A percentile compares a stretch with the other conserved stretches of the same genome.
phyloP scores from a whole-genome alignment of 2,329 filamentous ascomycete species.

The Juglanconis juglandina region DNA sequence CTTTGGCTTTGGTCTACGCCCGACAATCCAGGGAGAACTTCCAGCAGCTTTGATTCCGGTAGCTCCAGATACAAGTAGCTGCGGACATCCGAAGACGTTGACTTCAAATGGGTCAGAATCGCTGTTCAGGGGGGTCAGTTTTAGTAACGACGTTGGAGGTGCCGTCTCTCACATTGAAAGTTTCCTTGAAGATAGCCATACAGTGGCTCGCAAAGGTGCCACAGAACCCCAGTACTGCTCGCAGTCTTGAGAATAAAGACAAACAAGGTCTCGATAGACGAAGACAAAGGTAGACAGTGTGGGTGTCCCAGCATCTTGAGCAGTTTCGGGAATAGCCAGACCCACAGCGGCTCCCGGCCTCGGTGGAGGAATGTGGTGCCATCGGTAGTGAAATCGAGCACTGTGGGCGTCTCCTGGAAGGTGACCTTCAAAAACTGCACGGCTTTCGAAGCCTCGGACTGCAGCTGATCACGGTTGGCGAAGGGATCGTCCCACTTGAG shows the following conservation, averaged over 20 bases:
- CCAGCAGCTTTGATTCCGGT: slow-evolving; percentile 34
- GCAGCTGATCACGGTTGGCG: slow-evolving; percentile 50
- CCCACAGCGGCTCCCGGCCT: slow-evolving; percentile 60
- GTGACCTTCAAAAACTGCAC: slow-evolving; percentile 74
- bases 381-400: slow-evolving; percentile 51
- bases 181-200: slow-evolving; percentile 49
- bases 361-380: slow-evolving; percentile 45
- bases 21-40: slow-evolving; percentile 26
- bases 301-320: slow-evolving; percentile 54
- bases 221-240: slow-evolving; percentile 42
- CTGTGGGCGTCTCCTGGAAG: slow-evolving; percentile 68
- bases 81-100: neutral
- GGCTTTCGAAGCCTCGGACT: slow-evolving; percentile 64
- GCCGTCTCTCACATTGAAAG: slow-evolving; percentile 39
- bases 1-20: slow-evolving; percentile 24
- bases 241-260: slow-evolving; percentile 45
- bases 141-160: slow-evolving; percentile 22
- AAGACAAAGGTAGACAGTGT: slow-evolving; percentile 44
- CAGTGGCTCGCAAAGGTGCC: slow-evolving; percentile 42
- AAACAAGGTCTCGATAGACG: slow-evolving; percentile 53
- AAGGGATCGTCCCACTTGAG: slow-evolving; percentile 68
- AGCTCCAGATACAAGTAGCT: slow-evolving; percentile 29
- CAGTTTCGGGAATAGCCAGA: slow-evolving; percentile 60
- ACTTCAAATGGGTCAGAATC: slow-evolving; percentile 20
- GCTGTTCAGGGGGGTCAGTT: slow-evolving; percentile 17